Conservation (phyloP, 495 filamentous ascomycete genomes). For the Immersiella caudata region DNA sequence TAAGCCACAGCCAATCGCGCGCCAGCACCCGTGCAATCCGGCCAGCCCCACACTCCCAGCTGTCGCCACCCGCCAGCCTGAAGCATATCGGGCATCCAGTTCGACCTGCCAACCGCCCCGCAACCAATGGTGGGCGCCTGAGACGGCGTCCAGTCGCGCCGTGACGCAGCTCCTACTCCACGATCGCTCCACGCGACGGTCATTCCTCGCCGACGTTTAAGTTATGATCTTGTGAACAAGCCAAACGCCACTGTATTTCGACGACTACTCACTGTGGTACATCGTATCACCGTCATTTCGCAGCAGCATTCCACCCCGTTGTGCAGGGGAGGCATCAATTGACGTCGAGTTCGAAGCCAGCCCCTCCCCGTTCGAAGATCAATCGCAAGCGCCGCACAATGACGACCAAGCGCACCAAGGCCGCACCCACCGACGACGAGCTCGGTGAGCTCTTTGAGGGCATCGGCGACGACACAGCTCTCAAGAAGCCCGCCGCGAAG, state of each 20-base stretch:
- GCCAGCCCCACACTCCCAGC: slow-evolving; percentile 32
- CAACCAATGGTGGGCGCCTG: background rate
- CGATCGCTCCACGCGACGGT: background rate
- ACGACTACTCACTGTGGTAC: background rate
- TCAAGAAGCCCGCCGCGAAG: slow-evolving; percentile 51
- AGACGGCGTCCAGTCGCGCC: background rate
- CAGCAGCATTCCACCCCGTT: background rate
- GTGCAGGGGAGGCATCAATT: slow-evolving; percentile 14
- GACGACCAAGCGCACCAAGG: slow-evolving; percentile 48
- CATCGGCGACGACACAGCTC: slow-evolving; percentile 57
- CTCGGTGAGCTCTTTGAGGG: slow-evolving; percentile 80
- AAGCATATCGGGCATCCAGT: background rate
- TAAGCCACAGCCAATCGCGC: slow-evolving; percentile 36
- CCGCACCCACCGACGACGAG: slow-evolving; percentile 72
- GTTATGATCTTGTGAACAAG: background rate
- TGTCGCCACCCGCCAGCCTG: slow-evolving; percentile 19
- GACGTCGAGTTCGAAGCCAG: background rate
- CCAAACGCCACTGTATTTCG: slow-evolving; percentile 1
- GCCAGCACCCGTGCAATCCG: slow-evolving; percentile 16
- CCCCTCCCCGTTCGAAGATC: background rate
- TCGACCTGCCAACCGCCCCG: background rate
- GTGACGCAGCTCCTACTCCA: slow-evolving; percentile 10
- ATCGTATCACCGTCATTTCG: background rate
- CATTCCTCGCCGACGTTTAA: background rate
- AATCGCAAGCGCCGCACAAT: slow-evolving; percentile 32